Percentiles rank a stretch among this genome's conserved stretches.
Evolutionary conservation across 495 filamentous ascomycete species (phyloP).

Genomic region (Oidiodendron maius): DNA sequence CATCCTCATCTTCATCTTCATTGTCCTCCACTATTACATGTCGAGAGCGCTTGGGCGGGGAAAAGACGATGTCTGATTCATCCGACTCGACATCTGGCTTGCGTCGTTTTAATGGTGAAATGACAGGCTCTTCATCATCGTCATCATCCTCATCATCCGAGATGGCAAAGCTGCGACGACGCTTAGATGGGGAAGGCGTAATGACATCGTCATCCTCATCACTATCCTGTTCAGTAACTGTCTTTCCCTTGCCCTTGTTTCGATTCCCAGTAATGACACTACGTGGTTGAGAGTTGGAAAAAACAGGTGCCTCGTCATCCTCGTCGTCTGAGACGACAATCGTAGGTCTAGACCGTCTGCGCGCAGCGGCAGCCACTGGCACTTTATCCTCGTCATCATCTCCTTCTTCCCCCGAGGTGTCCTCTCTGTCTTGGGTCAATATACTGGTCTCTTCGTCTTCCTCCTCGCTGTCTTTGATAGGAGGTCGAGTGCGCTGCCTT

Average conservation of each 20-base stretch:
- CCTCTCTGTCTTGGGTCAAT: background rate
- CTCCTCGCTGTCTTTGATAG: background rate
- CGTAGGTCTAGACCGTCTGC: background rate
- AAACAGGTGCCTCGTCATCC: too few relatives aligned
- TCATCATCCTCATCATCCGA: constrained; percentile 28
- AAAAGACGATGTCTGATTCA: background rate
- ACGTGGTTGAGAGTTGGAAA: too few relatives aligned
- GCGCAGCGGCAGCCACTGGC: background rate
- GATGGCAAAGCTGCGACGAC: background rate
- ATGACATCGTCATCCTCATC: constrained; percentile 4
- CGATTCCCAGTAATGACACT: too few relatives aligned
- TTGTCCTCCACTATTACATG: background rate
- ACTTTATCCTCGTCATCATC: background rate
- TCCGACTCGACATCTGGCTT: background rate
- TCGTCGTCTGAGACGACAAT: background rate
- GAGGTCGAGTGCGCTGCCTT: too few relatives aligned
- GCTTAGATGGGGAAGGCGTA: background rate
- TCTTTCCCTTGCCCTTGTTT: background rate
- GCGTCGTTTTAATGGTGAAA: constrained; percentile 3
- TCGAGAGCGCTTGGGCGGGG: background rate
- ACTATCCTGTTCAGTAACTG: background rate
- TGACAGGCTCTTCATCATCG: constrained; percentile 34
- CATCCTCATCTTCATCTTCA: background rate
- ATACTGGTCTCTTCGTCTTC: background rate
- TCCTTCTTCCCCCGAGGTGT: background rate